Evolutionary conservation across 352 stramenopile genomes (phyloP).

Genomic region (Saprolegnia diclina): DNA sequence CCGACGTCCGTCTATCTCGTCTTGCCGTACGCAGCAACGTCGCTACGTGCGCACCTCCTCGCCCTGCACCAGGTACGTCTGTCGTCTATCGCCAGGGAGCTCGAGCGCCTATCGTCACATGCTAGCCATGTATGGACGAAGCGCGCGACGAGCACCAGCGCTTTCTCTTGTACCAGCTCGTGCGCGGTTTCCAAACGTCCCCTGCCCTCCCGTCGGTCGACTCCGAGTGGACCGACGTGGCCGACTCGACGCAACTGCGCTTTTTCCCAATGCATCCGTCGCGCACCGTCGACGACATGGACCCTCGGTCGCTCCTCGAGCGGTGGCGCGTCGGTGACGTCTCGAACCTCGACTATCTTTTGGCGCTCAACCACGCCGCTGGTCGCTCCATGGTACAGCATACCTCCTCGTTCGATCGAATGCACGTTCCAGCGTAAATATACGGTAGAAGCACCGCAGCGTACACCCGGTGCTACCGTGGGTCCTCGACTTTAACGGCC

Average conservation of each 20-base stretch:
- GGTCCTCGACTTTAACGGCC: conserved; percentile 89
- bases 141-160: conserved; percentile 48
- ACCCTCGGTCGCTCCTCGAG: conserved; percentile 26
- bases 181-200: conserved; percentile 40
- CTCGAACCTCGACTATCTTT: conserved; percentile 92
- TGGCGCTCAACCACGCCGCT: conserved; percentile 87
- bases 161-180: conserved; percentile 64
- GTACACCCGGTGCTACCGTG: conserved; percentile 95
- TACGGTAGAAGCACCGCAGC: conserved; percentile 47
- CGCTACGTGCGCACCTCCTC: background rate
- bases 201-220: conserved; percentile 40
- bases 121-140: background rate
- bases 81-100: background rate
- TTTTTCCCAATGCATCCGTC: conserved; percentile 33
- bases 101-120: background rate
- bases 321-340: conserved; percentile 86
- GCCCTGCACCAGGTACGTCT: background rate
- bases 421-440: background rate
- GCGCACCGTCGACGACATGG: background rate
- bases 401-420: background rate
- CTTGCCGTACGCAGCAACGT: background rate
- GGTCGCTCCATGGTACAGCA: conserved; percentile 75
- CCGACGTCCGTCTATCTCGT: background rate
- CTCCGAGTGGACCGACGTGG: conserved; percentile 42
- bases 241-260: conserved; percentile 45